Conservation (phyloP, 2,329 filamentous ascomycete species). For the Neoscytalidium dimidiatum region DNA sequence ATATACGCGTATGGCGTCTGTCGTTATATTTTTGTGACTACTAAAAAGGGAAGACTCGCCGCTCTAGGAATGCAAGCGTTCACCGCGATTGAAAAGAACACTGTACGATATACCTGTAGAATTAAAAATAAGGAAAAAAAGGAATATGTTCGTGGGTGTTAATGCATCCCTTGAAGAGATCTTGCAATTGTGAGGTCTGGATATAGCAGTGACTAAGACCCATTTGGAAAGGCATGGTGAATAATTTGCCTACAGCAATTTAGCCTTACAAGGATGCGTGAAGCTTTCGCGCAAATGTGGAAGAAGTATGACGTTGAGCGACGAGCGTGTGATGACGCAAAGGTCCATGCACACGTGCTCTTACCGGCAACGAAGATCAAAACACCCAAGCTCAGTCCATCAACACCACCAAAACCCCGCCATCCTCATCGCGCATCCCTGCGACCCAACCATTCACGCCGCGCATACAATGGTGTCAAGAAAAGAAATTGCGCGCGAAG, state of each 20-base stretch:
- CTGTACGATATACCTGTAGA: slow-evolving; percentile 14
- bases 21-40: neutral
- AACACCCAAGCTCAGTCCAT: slow-evolving; percentile 16
- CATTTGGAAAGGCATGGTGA: no score
- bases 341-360: neutral
- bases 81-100: neutral
- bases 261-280: neutral
- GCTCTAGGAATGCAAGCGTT: slow-evolving; percentile 3
- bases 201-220: no score
- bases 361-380: slow-evolving; percentile 5
- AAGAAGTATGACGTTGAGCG: neutral
- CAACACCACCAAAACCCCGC: neutral
- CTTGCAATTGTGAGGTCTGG: no score
- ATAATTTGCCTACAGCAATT: neutral
- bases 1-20: slow-evolving; percentile 8
- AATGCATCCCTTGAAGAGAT: no score
- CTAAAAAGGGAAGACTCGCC: slow-evolving; percentile 17
- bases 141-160: neutral
- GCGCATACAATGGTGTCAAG: neutral
- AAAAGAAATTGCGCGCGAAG: slow-evolving; percentile 17
- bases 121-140: neutral
- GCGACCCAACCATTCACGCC: neutral
- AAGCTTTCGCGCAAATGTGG: neutral
- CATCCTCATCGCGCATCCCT: slow-evolving; percentile 7
- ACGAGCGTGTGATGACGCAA: slow-evolving; percentile 2